These are phyloP conservation scores for Diospyros lotus DNA, from an alignment of 148 eudicot genomes.

Conservation along the genomic window DNA sequence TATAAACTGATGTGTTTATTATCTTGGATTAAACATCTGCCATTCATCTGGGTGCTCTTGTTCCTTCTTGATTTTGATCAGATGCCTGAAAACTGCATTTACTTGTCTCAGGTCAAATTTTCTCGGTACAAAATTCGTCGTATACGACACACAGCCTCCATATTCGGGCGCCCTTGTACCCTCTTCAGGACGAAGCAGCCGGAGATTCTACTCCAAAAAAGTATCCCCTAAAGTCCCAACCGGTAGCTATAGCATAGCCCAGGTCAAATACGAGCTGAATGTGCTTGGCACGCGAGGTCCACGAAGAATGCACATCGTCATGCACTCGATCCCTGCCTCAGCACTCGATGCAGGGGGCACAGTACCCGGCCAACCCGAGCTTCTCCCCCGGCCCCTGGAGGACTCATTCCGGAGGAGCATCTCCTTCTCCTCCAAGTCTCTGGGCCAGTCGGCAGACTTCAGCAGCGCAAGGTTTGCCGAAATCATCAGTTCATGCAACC, in stretches of 20 bases:
- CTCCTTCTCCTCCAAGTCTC: constrained; percentile 43
- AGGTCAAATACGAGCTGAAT: constrained; percentile 47
- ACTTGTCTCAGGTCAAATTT: constrained; percentile 48
- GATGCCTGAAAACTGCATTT: neutral
- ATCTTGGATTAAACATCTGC: too few species aligned
- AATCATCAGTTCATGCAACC: constrained; percentile 10
- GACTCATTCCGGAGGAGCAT: constrained; percentile 58
- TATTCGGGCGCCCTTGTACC: constrained; percentile 29
- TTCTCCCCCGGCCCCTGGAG: constrained; percentile 43
- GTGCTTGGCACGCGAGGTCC: constrained; percentile 65
- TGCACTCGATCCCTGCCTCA: constrained; percentile 53
- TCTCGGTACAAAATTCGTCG: constrained; percentile 55
- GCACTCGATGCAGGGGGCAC: constrained; percentile 39
- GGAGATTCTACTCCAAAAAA: constrained; percentile 50
- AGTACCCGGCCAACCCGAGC: constrained; percentile 50
- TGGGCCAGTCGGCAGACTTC: constrained; percentile 43
- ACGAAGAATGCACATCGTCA: constrained; percentile 49
- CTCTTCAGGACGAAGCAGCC: constrained; percentile 41
- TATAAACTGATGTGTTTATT: too few species aligned
- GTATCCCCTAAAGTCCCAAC: constrained; percentile 58
- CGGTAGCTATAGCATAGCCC: constrained; percentile 51
- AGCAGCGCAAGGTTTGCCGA: constrained; percentile 51
- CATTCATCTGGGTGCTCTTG: too few species aligned
- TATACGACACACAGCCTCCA: constrained; percentile 60
- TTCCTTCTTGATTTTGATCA: neutral